Base-by-base conservation (phyloP, 1,139 yeast species). In the Waltiozyma sp. region DNA sequence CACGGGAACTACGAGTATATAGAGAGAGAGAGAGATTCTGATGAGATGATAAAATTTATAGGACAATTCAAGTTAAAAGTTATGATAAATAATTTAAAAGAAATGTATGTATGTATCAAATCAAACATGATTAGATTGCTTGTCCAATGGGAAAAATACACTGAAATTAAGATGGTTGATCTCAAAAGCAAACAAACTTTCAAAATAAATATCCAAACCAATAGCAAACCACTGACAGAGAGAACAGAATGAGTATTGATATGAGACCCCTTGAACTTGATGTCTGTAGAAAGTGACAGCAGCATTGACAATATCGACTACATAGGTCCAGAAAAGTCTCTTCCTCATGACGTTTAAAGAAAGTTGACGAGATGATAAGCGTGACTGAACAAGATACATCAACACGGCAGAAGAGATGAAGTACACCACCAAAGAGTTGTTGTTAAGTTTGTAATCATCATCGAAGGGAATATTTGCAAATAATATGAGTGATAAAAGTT, bases 201-300 rank as follows among this genome's bases (percentile, higher is more conserved):
- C 53, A 37, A 45, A 49, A 10, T 28, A 40, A 11, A 46, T 39
- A 36, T 49, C 53, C 2, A 46, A 11, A 2, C 28, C 40, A 8
- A 49, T 28, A 19, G 45, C 19, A 1, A 19, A 2, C 53, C 53
- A 50, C 21, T 50, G 53, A 18, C 45, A 47, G 2, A 50, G 15
- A 1, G 52, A 40, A 18, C 52, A 47, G 13, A 46, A 13, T 0
- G 52, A 47, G 28, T 49, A 50, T 2, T 49, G 46, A 37, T 40
- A 47, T 3, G 31, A 31, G 2, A 28, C 31, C 6, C 47, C 37
- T 19, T 47, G 48, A 11, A 49, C 44, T 26, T 50, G 53, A 33
- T 49, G 52, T 18, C 42, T 46, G 34, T 47, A 49, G 19, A 44
- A 49, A 34, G 46, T 42, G 5, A 43, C 16, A 0, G 43, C 19